Percentiles rank a stretch among this genome's conserved stretches.
These are phyloP conservation scores for Diaporthe vaccinii DNA, from an alignment of 2,329 filamentous ascomycete species.

Conservation along the genomic window DNA sequence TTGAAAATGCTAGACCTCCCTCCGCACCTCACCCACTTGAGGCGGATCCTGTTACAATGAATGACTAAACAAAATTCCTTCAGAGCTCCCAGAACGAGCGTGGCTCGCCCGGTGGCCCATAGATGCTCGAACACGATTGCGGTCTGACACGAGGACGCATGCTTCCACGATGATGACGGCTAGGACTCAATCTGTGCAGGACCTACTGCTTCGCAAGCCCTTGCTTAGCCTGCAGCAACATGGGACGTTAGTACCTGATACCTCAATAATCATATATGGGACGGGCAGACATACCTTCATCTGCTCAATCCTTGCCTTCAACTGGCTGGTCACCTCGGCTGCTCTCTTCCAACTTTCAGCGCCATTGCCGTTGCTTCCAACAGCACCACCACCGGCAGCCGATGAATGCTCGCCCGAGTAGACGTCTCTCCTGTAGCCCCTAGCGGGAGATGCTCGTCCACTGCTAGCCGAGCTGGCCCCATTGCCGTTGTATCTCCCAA, in stretches of 20 bases:
- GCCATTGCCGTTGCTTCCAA: conserved; percentile 59
- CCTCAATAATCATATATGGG: background rate
- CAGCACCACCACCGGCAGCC: conserved; percentile 40
- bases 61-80: conserved; percentile 17
- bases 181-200: conserved; percentile 37
- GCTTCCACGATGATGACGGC: conserved; percentile 30
- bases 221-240: conserved; percentile 38
- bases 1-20: conserved; percentile 34
- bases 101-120: conserved; percentile 26
- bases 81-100: conserved; percentile 33
- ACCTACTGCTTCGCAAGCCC: conserved; percentile 42
- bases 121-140: conserved; percentile 20
- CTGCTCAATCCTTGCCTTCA: conserved; percentile 97
- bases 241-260: conserved; percentile 1
- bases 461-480: conserved; percentile 64
- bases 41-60: conserved; percentile 12
- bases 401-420: conserved; percentile 45
- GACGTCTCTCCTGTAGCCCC: conserved; percentile 61
- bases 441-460: conserved; percentile 71
- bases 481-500: conserved; percentile 56
- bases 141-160: conserved; percentile 9
- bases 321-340: conserved; percentile 95
- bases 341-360: conserved; percentile 97
- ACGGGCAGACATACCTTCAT: conserved; percentile 79
- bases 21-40: background rate